Evolutionary conservation across 2,329 filamentous ascomycete genomes (phyloP).

Genomic region (Chaetomiaceae sp.): DNA sequence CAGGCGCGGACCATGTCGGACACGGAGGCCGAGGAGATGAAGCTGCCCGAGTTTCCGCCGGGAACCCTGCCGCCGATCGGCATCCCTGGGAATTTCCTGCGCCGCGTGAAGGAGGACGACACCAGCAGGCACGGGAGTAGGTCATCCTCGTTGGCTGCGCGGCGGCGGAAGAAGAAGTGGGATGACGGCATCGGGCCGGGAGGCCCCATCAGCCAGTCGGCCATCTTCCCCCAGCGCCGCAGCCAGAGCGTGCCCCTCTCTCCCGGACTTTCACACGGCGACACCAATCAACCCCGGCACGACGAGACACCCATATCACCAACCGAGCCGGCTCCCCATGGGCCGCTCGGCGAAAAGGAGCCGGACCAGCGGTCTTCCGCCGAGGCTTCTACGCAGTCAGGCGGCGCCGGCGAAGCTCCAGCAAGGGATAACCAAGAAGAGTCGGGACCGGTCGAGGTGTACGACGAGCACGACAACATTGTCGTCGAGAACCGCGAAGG

Average conservation of each 20-base stretch:
- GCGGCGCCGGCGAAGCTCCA: background rate
- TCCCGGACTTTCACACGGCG: conserved; percentile 14
- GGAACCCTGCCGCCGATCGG: conserved; percentile 69
- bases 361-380: conserved; percentile 5
- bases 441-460: conserved; percentile 56
- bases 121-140: conserved; percentile 52
- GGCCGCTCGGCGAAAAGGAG: background rate
- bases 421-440: background rate
- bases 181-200: conserved; percentile 72
- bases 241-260: conserved; percentile 25
- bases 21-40: conserved; percentile 63
- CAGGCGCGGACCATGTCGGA: conserved; percentile 82
- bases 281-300: conserved; percentile 20
- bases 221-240: conserved; percentile 67
- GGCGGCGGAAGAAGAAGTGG: conserved; percentile 63
- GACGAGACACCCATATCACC: conserved; percentile 24
- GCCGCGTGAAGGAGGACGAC: conserved; percentile 76
- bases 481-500: conserved; percentile 83
- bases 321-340: background rate
- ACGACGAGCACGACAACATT: conserved; percentile 73
- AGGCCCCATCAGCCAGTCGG: conserved; percentile 84
- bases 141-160: conserved; percentile 55
- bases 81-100: conserved; percentile 70
- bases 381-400: conserved; percentile 9
- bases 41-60: conserved; percentile 57